Evolutionary conservation across 176 grass and related monocot genomes (phyloP).

Genomic region (Oryza longistaminata): DNA sequence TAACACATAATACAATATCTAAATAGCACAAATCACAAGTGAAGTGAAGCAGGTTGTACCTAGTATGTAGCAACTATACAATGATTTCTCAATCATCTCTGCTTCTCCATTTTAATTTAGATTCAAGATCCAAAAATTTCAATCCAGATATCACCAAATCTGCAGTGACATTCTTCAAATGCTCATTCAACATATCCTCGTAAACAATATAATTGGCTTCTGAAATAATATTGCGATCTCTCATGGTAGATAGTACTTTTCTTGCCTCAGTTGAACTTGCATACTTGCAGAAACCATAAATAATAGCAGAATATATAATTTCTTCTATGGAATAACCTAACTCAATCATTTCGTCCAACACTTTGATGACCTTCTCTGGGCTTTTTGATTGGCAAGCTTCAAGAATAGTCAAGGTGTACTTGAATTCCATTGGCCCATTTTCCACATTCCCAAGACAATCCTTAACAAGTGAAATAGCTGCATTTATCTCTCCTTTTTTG

Average conservation of each 20-base stretch:
- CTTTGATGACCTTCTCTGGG: slow-evolving; percentile 64
- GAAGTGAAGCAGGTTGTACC: slow-evolving; percentile 30
- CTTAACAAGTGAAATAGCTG: slow-evolving; percentile 69
- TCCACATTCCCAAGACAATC: slow-evolving; percentile 86
- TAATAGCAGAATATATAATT: slow-evolving; percentile 74
- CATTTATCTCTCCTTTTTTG: slow-evolving; percentile 73
- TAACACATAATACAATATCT: background rate
- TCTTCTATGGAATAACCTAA: slow-evolving; percentile 67
- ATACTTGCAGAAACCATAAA: slow-evolving; percentile 93
- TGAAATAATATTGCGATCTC: slow-evolving; percentile 59
- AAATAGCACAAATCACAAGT: slow-evolving; percentile 10
- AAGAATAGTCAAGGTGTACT: slow-evolving; percentile 82
- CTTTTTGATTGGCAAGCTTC: slow-evolving; percentile 69
- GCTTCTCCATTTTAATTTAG: slow-evolving; percentile 65
- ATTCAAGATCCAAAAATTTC: slow-evolving; percentile 87
- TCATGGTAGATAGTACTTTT: slow-evolving; percentile 70
- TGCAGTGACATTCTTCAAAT: slow-evolving; percentile 81
- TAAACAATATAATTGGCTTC: slow-evolving; percentile 80
- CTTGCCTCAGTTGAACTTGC: slow-evolving; percentile 83
- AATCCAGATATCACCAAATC: slow-evolving; percentile 85
- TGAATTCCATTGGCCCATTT: slow-evolving; percentile 91
- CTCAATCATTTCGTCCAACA: slow-evolving; percentile 86
- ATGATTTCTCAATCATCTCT: slow-evolving; percentile 49
- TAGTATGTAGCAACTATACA: slow-evolving; percentile 17
- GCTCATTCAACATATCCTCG: slow-evolving; percentile 82